Evolutionary conservation across 1,284 basidiomycete genomes (phyloP).

Genomic region (Salmacisia buchloeana): DNA sequence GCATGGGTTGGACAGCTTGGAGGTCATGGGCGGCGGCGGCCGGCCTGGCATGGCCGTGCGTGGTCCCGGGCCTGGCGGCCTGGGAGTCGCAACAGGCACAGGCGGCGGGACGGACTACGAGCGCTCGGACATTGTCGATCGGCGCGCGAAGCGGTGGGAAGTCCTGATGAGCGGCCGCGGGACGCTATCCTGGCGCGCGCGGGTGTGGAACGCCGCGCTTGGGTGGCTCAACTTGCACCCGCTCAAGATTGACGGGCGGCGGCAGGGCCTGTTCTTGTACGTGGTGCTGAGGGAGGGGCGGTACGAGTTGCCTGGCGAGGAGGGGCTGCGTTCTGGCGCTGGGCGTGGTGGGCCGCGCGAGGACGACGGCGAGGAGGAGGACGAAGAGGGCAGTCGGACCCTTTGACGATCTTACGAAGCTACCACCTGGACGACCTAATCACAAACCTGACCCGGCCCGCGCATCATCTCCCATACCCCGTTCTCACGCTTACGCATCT

Average conservation of each 20-base stretch:
- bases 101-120: slow-evolving; percentile 70
- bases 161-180: slow-evolving; percentile 20
- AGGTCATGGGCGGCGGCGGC: slow-evolving; percentile 54
- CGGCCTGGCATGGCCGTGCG: slow-evolving; percentile 56
- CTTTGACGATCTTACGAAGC: no score
- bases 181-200: slow-evolving; percentile 19
- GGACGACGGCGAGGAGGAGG: no score
- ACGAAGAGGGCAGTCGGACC: no score
- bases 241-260: slow-evolving; percentile 19
- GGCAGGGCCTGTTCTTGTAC: slow-evolving; percentile 28
- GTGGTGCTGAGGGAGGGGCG: slow-evolving; percentile 15
- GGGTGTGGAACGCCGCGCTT: slow-evolving; percentile 18
- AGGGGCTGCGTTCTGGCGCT: neutral
- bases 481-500: no score
- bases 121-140: slow-evolving; percentile 52
- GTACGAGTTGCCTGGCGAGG: slow-evolving; percentile 9
- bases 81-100: slow-evolving; percentile 52
- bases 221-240: slow-evolving; percentile 30
- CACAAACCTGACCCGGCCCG: no score
- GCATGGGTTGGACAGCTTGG: slow-evolving; percentile 61
- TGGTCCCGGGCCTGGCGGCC: slow-evolving; percentile 55
- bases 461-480: no score
- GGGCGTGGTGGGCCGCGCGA: no score
- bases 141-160: slow-evolving; percentile 30
- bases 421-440: no score